These are phyloP conservation scores for Saccharum officinarum DNA, from an alignment of 176 grass and related monocot genomes.

Conservation along the genomic window DNA sequence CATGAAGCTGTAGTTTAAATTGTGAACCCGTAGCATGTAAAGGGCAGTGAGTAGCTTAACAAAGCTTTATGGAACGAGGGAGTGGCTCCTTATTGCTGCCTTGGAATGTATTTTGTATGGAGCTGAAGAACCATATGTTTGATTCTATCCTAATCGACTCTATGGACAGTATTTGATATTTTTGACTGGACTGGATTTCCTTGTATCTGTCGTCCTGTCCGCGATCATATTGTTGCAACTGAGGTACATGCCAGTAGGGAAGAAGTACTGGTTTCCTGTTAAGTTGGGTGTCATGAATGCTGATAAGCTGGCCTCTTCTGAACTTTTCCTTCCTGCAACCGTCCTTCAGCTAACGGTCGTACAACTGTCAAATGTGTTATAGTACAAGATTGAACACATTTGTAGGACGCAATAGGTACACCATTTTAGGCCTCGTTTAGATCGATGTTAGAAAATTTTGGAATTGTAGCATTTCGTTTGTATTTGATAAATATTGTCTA, in stretches of 20 bases:
- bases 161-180: not conserved
- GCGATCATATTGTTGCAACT: not conserved
- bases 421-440: not conserved
- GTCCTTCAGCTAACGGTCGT: not conserved
- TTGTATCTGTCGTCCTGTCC: not conserved
- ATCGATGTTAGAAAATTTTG: no score
- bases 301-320: not conserved
- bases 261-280: not conserved
- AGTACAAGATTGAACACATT: not conserved
- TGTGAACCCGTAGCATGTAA: conserved; percentile 39
- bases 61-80: not conserved
- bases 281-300: not conserved
- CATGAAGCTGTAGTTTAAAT: conserved; percentile 21
- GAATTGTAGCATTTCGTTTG: no score
- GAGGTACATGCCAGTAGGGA: not conserved
- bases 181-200: not conserved
- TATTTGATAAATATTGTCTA: no score
- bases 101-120: conserved; percentile 31
- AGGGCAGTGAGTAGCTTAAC: conserved; percentile 21
- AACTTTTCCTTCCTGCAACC: not conserved
- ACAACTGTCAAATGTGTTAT: not conserved
- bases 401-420: not conserved
- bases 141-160: not conserved
- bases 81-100: not conserved
- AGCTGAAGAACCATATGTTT: not conserved